Evolutionary conservation across 352 stramenopile species (phyloP).

Genomic region (Phytopythium oedochilum): DNA sequence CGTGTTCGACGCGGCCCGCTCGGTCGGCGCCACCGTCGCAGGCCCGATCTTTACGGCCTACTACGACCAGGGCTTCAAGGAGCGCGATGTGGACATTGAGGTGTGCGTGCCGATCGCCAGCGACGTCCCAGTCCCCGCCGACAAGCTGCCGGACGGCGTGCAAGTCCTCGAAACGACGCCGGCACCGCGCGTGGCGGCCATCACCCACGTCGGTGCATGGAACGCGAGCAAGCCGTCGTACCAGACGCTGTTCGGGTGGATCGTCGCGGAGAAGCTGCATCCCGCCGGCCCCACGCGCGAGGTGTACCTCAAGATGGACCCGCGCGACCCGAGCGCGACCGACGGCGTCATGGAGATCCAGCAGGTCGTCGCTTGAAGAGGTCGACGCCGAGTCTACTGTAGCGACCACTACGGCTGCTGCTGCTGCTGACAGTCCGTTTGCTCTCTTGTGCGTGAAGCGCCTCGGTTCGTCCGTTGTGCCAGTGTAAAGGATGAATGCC

Average conservation of each 20-base stretch:
- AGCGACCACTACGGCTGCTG: no score
- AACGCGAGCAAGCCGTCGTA: slow-evolving; percentile 21
- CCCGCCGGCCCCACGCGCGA: slow-evolving; percentile 28
- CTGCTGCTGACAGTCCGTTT: no score
- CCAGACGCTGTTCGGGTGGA: slow-evolving; percentile 30
- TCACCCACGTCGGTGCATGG: slow-evolving; percentile 32
- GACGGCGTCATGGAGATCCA: slow-evolving; percentile 27
- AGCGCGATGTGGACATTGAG: slow-evolving; percentile 42
- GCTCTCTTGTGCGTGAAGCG: no score
- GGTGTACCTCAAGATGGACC: slow-evolving; percentile 35
- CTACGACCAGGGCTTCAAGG: slow-evolving; percentile 30
- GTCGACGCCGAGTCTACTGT: no score
- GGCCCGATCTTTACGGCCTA: slow-evolving; percentile 37
- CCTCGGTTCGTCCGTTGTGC: no score
- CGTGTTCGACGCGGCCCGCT: slow-evolving; percentile 15
- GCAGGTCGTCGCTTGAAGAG: slow-evolving; percentile 21
- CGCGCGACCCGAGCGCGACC: slow-evolving; percentile 11
- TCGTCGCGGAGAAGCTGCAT: slow-evolving; percentile 20
- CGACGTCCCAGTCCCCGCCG: slow-evolving; percentile 4
- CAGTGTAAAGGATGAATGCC: no score
- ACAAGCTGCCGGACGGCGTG: slow-evolving; percentile 14
- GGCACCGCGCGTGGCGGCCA: slow-evolving; percentile 19
- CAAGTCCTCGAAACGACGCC: slow-evolving; percentile 14
- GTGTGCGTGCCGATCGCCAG: slow-evolving; percentile 36
- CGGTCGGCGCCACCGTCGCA: slow-evolving; percentile 11